Base-by-base conservation (phyloP, 2,329 filamentous ascomycete genomes). In the Alternaria brassicicola region DNA sequence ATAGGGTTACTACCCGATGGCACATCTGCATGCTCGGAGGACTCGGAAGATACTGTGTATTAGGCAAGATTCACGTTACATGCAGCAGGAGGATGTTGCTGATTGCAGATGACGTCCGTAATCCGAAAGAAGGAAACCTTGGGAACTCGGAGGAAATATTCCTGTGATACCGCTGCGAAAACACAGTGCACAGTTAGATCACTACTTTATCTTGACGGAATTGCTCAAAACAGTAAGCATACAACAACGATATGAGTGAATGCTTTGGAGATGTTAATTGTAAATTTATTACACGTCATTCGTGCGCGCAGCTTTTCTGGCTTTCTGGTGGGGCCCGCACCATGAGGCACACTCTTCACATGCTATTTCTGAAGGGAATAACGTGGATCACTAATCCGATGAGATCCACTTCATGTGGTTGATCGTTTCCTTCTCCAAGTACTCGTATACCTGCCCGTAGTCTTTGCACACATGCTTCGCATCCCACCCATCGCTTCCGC, bases 401-500 rank as follows among this genome's bases (percentile, higher is more conserved):
- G 57, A 62, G 49, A 76, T 75, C 72, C 72, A 73, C 61, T 71
- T 72, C 28, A 65, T 50, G 43, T 70, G 67, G 43, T 73, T 70
- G 23, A 73, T 62, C 26, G 69, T 67, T 62, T 61, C 58, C 48
- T 55, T 55, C 57, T 75, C 72, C 38, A 76, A 50, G 56, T 74
- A 75, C 13, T 50, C 55, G n/a, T 65, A 67, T n/a, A 75, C 64
- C 50, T 76, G 57, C 3, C 62, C 56, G 55, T 74, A 76, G 51
- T 75, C 63, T 59, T 69, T 74, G 54, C 73, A 76, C 5, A 76
- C 69, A 45, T 76, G 72, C 49, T 63, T 70, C 26, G 69, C 67
- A 52, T 76, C 73, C 71, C 72, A 76, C 1, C 72, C 72, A 58
- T 76, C 73, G 43, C 72, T 75, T 1, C 74, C 74, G 5, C 74